Evolutionary conservation across 208 protist genomes (phyloP).

Genomic region (Leishmania mexicana): DNA sequence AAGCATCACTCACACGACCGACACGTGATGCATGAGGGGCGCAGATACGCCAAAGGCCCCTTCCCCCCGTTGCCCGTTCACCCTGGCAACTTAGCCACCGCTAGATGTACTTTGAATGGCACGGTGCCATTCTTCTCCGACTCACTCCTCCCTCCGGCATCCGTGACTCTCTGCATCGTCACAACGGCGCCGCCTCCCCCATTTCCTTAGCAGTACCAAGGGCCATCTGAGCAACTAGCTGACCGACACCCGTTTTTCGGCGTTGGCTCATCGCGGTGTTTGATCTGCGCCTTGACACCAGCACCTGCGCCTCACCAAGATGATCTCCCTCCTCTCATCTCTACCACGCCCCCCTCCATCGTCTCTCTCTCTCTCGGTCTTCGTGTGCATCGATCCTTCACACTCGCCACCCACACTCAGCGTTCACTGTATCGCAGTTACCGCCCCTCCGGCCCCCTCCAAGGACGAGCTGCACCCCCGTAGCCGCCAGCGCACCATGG

Average conservation of each 20-base stretch:
- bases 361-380: background rate
- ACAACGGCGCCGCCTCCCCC: background rate
- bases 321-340: background rate
- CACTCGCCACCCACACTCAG: background rate
- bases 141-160: background rate
- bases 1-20: too few relatives aligned
- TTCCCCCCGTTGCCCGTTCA: background rate
- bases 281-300: background rate
- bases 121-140: background rate
- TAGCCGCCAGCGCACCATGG: slow-evolving; percentile 36
- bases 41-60: background rate
- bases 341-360: background rate
- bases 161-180: background rate
- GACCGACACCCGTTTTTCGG: background rate
- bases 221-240: background rate
- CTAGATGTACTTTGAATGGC: background rate
- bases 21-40: background rate
- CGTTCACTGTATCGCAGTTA: background rate
- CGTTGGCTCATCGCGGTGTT: background rate
- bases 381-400: background rate
- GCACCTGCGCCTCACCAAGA: background rate
- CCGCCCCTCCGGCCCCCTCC: background rate
- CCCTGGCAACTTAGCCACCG: background rate
- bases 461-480: too few relatives aligned
- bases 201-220: background rate